phyloP scores from a whole-genome alignment of 257 asterid genomes.

The Fraxinus excelsior region DNA sequence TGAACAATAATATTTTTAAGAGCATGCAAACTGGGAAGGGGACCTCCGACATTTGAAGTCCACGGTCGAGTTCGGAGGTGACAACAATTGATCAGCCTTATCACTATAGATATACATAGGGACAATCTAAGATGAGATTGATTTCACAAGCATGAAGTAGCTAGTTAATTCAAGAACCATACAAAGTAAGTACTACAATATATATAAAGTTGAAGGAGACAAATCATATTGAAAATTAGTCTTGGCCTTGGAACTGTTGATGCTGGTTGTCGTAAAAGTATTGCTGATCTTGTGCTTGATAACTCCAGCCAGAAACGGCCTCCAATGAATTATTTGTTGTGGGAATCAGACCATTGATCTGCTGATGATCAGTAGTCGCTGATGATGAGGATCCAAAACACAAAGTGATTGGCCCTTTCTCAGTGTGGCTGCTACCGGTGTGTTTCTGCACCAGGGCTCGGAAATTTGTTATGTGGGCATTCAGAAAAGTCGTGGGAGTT shows the following conservation, averaged over 20 bases:
- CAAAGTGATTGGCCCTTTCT: conserved; percentile 59
- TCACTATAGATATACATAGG: not conserved
- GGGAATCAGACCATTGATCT: not conserved
- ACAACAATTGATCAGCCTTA: not conserved
- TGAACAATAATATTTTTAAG: not conserved
- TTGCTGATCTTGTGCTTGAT: not conserved
- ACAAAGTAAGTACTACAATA: not conserved
- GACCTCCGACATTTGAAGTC: not conserved
- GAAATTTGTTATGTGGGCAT: conserved; percentile 52
- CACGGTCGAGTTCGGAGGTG: not conserved
- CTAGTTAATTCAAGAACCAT: not conserved
- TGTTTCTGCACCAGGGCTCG: conserved; percentile 65
- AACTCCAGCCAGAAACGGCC: not conserved
- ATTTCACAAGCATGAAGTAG: no score
- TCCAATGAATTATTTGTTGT: not conserved
- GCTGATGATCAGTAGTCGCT: not conserved
- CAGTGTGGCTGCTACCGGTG: conserved; percentile 50
- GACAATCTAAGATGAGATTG: not conserved
- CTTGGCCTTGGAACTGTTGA: not conserved
- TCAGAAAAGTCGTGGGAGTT: conserved; percentile 52
- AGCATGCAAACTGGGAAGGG: not conserved
- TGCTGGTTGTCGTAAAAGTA: not conserved
- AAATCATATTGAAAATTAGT: not conserved
- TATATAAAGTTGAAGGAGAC: not conserved
- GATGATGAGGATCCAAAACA: conserved; percentile 37